phyloP scores from a whole-genome alignment of 2,329 filamentous ascomycete species.

The Colletotrichum musae region DNA sequence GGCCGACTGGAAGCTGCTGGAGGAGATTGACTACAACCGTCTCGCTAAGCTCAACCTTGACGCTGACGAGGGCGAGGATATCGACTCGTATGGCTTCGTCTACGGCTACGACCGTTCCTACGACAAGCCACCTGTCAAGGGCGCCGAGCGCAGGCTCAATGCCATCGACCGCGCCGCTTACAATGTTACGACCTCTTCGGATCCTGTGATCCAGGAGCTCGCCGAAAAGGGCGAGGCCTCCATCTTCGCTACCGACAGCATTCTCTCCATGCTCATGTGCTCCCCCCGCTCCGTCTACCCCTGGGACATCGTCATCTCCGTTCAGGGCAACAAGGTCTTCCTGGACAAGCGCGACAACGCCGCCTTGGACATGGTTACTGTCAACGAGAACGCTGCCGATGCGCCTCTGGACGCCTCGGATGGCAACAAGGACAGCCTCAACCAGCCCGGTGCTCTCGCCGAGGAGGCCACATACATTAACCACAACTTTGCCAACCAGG shows the following conservation, averaged over 20 bases:
- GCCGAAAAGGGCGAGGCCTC: conserved; percentile 96
- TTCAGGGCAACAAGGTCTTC: conserved; percentile 97
- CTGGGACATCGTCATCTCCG: conserved; percentile 96
- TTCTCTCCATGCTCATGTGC: conserved; percentile 99
- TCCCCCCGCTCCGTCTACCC: conserved; percentile 96
- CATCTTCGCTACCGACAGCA: conserved; percentile 96
- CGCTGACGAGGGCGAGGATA: conserved; percentile 92
- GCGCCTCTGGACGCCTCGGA: conserved; percentile 93
- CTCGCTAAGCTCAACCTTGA: conserved; percentile 96
- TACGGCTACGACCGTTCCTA: conserved; percentile 98
- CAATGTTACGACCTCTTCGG: conserved; percentile 96
- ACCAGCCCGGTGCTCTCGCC: conserved; percentile 92
- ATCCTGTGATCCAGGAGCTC: conserved; percentile 96
- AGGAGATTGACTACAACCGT: conserved; percentile 99
- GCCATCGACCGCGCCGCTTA: conserved; percentile 95
- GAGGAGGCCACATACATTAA: conserved; percentile 99
- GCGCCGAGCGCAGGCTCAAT: conserved; percentile 87
- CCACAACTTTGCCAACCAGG: conserved; percentile 98
- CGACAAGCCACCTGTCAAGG: conserved; percentile 94
- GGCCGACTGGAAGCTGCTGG: conserved; percentile 93
- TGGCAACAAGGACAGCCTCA: conserved; percentile 93
- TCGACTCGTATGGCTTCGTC: conserved; percentile 96
- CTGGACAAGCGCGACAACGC: conserved; percentile 98
- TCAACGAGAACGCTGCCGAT: conserved; percentile 98
- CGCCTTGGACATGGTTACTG: conserved; percentile 95